Conservation (phyloP, 768 basidiomycete genomes). For the Leccinum disarticulatum region DNA sequence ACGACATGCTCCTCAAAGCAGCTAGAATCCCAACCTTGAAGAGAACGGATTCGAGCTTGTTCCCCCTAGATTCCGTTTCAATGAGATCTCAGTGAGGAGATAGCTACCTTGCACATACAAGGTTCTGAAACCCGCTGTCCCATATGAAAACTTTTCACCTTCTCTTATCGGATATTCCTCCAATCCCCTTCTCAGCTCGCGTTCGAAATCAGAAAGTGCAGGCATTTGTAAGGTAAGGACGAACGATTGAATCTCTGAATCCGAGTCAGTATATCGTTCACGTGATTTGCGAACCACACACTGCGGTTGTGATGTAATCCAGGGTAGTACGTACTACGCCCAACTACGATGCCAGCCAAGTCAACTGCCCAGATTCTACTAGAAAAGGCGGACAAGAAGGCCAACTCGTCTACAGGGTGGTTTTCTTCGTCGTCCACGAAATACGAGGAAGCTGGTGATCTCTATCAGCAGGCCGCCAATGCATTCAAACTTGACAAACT, state of each 20-base stretch:
- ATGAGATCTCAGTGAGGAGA: slow-evolving; percentile 8
- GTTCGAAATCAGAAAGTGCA: slow-evolving; percentile 34
- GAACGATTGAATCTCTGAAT: neutral
- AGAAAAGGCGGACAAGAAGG: slow-evolving; percentile 93
- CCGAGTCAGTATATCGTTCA: slow-evolving; percentile 1
- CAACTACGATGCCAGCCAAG: slow-evolving; percentile 62
- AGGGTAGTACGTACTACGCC: neutral
- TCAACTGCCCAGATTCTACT: slow-evolving; percentile 74
- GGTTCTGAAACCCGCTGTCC: slow-evolving; percentile 93
- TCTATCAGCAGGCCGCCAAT: slow-evolving; percentile 94
- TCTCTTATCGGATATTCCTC: slow-evolving; percentile 73
- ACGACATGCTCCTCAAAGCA: slow-evolving; percentile 83
- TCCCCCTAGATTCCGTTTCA: slow-evolving; percentile 47
- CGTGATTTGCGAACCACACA: slow-evolving; percentile 15
- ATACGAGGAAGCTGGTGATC: slow-evolving; percentile 93
- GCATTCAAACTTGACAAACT: slow-evolving; percentile 88
- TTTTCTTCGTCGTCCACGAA: slow-evolving; percentile 82
- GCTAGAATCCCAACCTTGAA: slow-evolving; percentile 93
- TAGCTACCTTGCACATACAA: slow-evolving; percentile 51
- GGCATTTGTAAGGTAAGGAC: slow-evolving; percentile 29
- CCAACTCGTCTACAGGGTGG: slow-evolving; percentile 80
- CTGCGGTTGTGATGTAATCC: neutral
- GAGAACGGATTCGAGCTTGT: slow-evolving; percentile 81
- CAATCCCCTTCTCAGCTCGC: slow-evolving; percentile 48
- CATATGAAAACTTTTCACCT: slow-evolving; percentile 76